Conservation (phyloP, 495 filamentous ascomycete genomes). For the Aspergillus leporis region DNA sequence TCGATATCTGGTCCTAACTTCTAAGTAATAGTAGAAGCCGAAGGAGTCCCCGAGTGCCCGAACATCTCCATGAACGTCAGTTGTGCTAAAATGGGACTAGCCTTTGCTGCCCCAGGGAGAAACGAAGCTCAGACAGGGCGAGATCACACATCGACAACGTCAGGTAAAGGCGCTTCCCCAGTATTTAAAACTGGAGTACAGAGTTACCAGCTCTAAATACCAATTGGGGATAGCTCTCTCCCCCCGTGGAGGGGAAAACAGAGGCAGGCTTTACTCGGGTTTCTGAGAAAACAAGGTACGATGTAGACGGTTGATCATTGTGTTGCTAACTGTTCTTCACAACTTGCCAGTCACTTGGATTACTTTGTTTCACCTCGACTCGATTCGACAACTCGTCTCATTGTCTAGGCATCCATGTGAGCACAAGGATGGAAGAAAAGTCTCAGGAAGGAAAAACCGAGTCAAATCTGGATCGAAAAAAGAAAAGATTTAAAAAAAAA, state of each 20-base stretch:
- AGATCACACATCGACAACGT: not conserved
- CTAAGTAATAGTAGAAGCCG: not conserved
- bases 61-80: not conserved
- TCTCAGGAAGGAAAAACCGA: not conserved
- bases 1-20: too few species aligned
- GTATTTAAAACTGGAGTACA: not conserved
- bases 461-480: not conserved
- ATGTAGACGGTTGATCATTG: not conserved
- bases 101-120: not conserved
- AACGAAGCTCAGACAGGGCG: conserved; percentile 2
- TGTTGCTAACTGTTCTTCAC: conserved; percentile 4
- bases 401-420: not conserved
- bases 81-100: not conserved
- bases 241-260: too few species aligned
- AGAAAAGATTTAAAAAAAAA: not conserved
- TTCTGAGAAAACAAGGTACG: not conserved
- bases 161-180: not conserved
- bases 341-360: conserved; percentile 18
- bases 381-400: not conserved
- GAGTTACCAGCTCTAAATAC: not conserved
- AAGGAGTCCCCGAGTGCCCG: not conserved
- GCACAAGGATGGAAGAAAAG: not conserved
- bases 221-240: too few species aligned
- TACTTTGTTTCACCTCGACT: conserved; percentile 1
- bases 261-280: not conserved